Base-by-base conservation (phyloP, 495 filamentous ascomycete species). In the Elasticomyces elasticus region DNA sequence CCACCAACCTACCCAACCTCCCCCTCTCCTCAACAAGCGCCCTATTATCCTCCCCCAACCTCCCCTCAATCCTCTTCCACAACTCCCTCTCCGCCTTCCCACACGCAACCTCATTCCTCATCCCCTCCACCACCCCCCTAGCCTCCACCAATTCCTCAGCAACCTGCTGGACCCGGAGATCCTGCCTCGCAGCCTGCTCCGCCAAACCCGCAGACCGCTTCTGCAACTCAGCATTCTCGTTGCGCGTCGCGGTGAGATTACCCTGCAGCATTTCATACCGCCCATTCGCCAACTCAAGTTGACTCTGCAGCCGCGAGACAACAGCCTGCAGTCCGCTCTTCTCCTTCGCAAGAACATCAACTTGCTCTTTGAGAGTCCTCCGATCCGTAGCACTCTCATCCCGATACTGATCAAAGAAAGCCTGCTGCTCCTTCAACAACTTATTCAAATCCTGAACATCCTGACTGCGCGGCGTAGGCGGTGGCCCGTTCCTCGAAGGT, bases 121-220 rank as follows among this genome's bases (percentile, higher is more conserved):
- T 77, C 61, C 87, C 89, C 61, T 98, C 91, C 10, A 82, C 72
- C 31, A 91, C 67, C 53, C 81, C 85, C 60, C 84, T 85, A 0
- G 84, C 81, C 66, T 95, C 92, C 9, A 96, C 81, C 0, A 96
- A 75, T 61, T 99, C 91, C 69, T 99, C 94, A 0, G 88, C 86
- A 42, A 88, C 83, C 69, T 95, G 88, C 60, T 96, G 92, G 12
- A 83, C 91, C 35, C 79, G 80, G 30, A 95, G 70, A 53, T 99
- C 92, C 60, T 94, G 89, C 64, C 88, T 91, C 22, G 87, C 87
- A 12, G 87, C 83, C 38, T 78, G 81, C 59, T 97, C 91, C 0
- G 86, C 81, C 52, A 94, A 69, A 3, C 73, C 66, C 49, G 88
- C 80, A 26, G 79, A 82, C 28, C 89, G 78, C 70, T 86, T 89